phyloP scores from a whole-genome alignment of 495 filamentous ascomycete genomes.

The Talaromyces ruber region DNA sequence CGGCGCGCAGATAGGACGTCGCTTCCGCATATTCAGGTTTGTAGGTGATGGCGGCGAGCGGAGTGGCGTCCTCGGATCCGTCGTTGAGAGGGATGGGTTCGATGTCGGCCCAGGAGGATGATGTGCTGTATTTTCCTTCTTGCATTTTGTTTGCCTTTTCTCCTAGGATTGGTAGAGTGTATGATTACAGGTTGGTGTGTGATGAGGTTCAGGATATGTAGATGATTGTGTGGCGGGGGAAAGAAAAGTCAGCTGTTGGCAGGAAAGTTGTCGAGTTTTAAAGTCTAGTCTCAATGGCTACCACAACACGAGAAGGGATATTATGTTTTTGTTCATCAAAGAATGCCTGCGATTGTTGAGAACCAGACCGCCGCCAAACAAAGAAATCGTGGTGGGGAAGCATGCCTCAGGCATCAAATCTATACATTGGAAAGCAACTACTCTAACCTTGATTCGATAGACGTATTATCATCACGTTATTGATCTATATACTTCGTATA shows the following conservation, averaged over 20 bases:
- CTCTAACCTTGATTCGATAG: no score
- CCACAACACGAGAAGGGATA: neutral
- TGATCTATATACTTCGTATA: neutral
- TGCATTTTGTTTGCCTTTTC: neutral
- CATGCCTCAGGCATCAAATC: neutral
- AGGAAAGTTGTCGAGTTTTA: neutral
- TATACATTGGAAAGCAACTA: no score
- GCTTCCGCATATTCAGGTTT: slow-evolving; percentile 78
- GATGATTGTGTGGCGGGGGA: slow-evolving; percentile 29
- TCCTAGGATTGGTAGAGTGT: neutral
- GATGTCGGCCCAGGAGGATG: slow-evolving; percentile 78
- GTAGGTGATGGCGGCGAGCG: slow-evolving; percentile 85
- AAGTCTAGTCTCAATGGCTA: neutral
- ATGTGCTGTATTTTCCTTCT: slow-evolving; percentile 47
- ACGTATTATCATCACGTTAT: no score
- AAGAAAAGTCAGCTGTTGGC: slow-evolving; percentile 19
- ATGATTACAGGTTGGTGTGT: neutral
- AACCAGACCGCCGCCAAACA: neutral
- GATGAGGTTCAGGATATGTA: neutral
- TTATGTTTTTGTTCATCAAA: neutral
- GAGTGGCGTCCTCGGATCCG: slow-evolving; percentile 47
- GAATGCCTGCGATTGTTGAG: neutral
- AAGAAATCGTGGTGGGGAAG: neutral
- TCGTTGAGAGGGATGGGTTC: slow-evolving; percentile 78
- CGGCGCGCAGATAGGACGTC: slow-evolving; percentile 80